A percentile compares a stretch with the other conserved stretches of the same genome.
phyloP scores from a whole-genome alignment of 352 stramenopile species.

The Globisporangium cystogenes region DNA sequence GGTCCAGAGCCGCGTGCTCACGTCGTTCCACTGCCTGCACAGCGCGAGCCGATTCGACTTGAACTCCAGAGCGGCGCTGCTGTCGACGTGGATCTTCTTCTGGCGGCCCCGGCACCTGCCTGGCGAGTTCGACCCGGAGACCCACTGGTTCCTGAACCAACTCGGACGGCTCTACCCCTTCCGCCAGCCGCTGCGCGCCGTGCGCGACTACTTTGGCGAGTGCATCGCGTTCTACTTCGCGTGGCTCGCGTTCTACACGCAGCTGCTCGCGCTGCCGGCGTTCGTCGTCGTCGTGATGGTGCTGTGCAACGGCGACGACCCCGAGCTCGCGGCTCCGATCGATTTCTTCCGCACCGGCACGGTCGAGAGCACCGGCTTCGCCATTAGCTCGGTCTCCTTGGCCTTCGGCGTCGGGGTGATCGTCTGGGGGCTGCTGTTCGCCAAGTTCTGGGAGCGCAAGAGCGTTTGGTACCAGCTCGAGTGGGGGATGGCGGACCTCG shows the following conservation, averaged over 20 bases:
- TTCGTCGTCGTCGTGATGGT: conserved; percentile 27
- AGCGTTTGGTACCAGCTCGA: conserved; percentile 56
- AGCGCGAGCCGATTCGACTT: conserved; percentile 51
- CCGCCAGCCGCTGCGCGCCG: conserved; percentile 63
- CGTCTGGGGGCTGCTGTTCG: conserved; percentile 45
- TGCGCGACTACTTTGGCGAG: conserved; percentile 88
- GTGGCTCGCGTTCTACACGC: conserved; percentile 78
- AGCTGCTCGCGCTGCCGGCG: conserved; percentile 53
- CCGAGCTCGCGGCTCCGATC: conserved; percentile 12
- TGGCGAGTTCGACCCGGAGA: conserved; percentile 29
- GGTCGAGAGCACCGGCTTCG: neutral
- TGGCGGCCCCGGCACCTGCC: conserved; percentile 35
- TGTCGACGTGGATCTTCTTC: conserved; percentile 48
- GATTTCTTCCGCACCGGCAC: conserved; percentile 21
- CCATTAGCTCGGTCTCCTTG: conserved; percentile 2
- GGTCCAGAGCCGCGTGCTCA: conserved; percentile 20
- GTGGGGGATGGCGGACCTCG: conserved; percentile 32
- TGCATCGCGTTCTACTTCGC: conserved; percentile 89
- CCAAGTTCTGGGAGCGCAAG: conserved; percentile 51
- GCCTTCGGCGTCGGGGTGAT: conserved; percentile 25
- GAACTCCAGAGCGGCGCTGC: conserved; percentile 24
- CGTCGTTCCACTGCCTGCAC: conserved; percentile 40
- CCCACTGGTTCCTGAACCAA: conserved; percentile 34
- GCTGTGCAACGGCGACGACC: conserved; percentile 8
- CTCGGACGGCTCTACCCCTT: conserved; percentile 38